A percentile compares a stretch with the other conserved stretches of the same genome.
These are phyloP conservation scores for Podospora sp. DNA, from an alignment of 495 filamentous ascomycete genomes.

Conservation along the genomic window DNA sequence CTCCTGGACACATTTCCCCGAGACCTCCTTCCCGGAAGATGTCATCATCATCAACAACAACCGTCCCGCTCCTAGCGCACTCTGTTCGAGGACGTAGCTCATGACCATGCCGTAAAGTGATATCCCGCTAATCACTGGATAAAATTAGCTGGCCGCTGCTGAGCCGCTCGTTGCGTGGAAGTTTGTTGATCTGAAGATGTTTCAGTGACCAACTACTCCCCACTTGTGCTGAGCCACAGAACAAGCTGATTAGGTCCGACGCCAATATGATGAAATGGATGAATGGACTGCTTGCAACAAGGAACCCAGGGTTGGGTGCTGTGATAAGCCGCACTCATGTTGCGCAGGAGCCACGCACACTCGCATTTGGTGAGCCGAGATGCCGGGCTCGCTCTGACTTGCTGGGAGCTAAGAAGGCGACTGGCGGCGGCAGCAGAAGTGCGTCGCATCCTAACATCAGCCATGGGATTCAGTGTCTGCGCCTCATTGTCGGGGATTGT, in stretches of 20 bases:
- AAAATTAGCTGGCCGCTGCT: too few species aligned
- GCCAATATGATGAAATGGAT: constrained; percentile 6
- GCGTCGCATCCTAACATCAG: neutral
- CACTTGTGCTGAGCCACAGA: too few species aligned
- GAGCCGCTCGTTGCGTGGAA: too few species aligned
- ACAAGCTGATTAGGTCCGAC: neutral
- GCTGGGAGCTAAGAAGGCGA: neutral
- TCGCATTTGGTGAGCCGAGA: constrained; percentile 19
- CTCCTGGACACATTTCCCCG: neutral
- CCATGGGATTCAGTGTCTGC: neutral
- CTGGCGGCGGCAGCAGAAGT: neutral
- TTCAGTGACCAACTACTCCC: too few species aligned
- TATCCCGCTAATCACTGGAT: too few species aligned
- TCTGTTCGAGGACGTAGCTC: too few species aligned
- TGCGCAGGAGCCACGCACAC: constrained; percentile 8
- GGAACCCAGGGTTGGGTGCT: constrained; percentile 3
- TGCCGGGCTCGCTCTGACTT: neutral
- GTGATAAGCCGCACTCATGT: neutral
- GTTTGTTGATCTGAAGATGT: too few species aligned
- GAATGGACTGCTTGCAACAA: neutral
- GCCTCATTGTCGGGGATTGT: neutral
- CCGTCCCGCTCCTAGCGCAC: too few species aligned
- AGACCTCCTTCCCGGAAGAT: too few species aligned
- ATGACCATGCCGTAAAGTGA: too few species aligned
- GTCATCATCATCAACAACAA: too few species aligned